phyloP scores from a whole-genome alignment of 371 early-diverging fungal species.

The Batkoa obscura region DNA sequence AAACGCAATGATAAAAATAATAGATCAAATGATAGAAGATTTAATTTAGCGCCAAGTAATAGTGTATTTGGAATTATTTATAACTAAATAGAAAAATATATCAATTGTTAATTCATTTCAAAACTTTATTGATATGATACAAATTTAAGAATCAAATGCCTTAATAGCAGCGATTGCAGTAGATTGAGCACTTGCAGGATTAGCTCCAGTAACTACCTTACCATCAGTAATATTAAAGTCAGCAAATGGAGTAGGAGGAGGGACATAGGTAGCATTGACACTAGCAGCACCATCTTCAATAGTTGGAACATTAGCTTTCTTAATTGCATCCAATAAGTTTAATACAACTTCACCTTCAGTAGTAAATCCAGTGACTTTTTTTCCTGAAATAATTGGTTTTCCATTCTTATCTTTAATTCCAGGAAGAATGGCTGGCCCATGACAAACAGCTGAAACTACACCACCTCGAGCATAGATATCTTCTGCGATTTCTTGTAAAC shows the following conservation, averaged over 20 bases:
- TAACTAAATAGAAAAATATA: too few relatives aligned
- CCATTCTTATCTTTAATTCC: slow-evolving; percentile 20
- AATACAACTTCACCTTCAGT: slow-evolving; percentile 20
- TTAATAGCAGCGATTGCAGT: slow-evolving; percentile 23
- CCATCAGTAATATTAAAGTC: slow-evolving; percentile 20
- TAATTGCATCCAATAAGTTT: slow-evolving; percentile 15
- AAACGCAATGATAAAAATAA: too few relatives aligned
- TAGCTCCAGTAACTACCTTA: slow-evolving; percentile 23
- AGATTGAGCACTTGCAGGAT: slow-evolving; percentile 27
- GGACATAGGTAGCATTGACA: slow-evolving; percentile 17
- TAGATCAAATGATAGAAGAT: too few relatives aligned
- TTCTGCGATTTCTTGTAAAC: slow-evolving; percentile 21
- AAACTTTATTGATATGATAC: too few relatives aligned
- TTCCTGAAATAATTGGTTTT: slow-evolving; percentile 19
- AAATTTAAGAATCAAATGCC: slow-evolving; percentile 12
- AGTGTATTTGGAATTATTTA: too few relatives aligned
- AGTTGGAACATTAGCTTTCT: slow-evolving; percentile 15
- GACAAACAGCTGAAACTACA: slow-evolving; percentile 28
- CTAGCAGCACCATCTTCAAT: slow-evolving; percentile 15
- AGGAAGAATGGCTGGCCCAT: slow-evolving; percentile 29
- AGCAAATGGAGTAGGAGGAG: slow-evolving; percentile 22
- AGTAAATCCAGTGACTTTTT: slow-evolving; percentile 25
- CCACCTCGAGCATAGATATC: slow-evolving; percentile 26
- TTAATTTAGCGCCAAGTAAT: too few relatives aligned
- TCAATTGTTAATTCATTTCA: too few relatives aligned